Conservation (phyloP, 2,329 filamentous ascomycete genomes). For the Amauroascus verrucosus region DNA sequence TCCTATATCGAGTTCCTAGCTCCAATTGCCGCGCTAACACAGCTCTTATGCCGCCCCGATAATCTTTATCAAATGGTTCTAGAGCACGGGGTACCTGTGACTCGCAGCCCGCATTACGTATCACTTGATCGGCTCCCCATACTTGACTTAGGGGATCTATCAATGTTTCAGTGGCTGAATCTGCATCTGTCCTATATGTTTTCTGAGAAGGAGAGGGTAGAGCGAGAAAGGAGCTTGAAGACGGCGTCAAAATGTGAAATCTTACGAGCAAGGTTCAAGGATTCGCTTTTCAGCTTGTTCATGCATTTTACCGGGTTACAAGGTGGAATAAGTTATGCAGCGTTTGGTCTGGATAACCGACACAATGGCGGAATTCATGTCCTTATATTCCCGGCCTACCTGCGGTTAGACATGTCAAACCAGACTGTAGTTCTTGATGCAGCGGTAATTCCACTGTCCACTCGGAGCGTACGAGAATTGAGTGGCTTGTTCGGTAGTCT, state of each 20-base stretch:
- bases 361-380: constrained; percentile 16
- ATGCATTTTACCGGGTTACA: constrained; percentile 20
- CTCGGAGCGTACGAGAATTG: constrained; percentile 6
- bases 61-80: constrained; percentile 16
- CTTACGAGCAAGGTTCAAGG: constrained; percentile 21
- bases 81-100: constrained; percentile 14
- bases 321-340: neutral
- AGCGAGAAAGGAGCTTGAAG: constrained; percentile 13
- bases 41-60: constrained; percentile 2
- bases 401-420: constrained; percentile 25
- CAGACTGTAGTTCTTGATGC: constrained; percentile 24
- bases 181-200: constrained; percentile 18
- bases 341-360: constrained; percentile 13
- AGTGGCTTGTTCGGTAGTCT: constrained; percentile 7
- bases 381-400: constrained; percentile 19
- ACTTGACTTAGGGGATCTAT: constrained; percentile 14
- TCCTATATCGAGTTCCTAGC: constrained; percentile 26
- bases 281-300: constrained; percentile 22
- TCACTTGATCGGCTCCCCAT: constrained; percentile 20
- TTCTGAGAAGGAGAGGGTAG: constrained; percentile 17
- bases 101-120: constrained; percentile 20
- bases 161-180: constrained; percentile 18
- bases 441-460: constrained; percentile 25
- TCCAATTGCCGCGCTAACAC: constrained; percentile 10
- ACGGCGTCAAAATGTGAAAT: constrained; percentile 7